Conservation (phyloP, 2,329 filamentous ascomycete species). For the Neofusicoccum laricinum region DNA sequence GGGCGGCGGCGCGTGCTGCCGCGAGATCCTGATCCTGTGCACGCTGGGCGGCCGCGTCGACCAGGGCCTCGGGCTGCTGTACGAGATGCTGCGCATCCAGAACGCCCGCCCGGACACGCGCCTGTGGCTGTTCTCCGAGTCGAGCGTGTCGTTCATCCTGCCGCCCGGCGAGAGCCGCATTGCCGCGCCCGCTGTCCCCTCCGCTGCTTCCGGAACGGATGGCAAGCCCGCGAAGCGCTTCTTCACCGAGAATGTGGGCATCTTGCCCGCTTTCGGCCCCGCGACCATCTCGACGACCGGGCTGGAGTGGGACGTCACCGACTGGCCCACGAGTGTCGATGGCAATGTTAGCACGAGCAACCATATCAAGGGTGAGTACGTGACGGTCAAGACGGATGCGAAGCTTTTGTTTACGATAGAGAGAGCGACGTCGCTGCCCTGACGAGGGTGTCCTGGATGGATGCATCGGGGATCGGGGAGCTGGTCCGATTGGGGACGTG, state of each 20-base stretch:
- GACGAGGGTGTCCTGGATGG: background rate
- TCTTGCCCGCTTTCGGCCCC: conserved; percentile 78
- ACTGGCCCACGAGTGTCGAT: conserved; percentile 66
- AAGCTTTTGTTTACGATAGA: conserved; percentile 50
- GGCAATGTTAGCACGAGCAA: conserved; percentile 50
- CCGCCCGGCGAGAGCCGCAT: conserved; percentile 66
- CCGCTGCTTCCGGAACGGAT: conserved; percentile 2
- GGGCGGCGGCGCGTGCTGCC: conserved; percentile 18
- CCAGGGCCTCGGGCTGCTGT: conserved; percentile 84
- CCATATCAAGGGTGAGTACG: conserved; percentile 41
- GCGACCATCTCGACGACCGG: conserved; percentile 59
- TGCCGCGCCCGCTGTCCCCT: conserved; percentile 55
- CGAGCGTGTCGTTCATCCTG: conserved; percentile 81
- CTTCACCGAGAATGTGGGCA: conserved; percentile 78
- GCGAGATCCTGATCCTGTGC: conserved; percentile 73
- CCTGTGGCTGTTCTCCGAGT: conserved; percentile 76
- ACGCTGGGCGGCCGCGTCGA: conserved; percentile 88
- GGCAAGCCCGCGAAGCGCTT: conserved; percentile 29
- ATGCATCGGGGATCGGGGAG: background rate
- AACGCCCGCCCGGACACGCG: conserved; percentile 40
- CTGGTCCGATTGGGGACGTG: background rate
- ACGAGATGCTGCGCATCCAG: conserved; percentile 68
- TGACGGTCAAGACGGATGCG: conserved; percentile 40
- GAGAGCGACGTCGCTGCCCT: conserved; percentile 16
- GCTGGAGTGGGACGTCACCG: conserved; percentile 60